Percentiles rank a stretch among this genome's conserved stretches.
These are phyloP conservation scores for Butyriboletus loyo DNA, from an alignment of 768 basidiomycete genomes.

Conservation along the genomic window DNA sequence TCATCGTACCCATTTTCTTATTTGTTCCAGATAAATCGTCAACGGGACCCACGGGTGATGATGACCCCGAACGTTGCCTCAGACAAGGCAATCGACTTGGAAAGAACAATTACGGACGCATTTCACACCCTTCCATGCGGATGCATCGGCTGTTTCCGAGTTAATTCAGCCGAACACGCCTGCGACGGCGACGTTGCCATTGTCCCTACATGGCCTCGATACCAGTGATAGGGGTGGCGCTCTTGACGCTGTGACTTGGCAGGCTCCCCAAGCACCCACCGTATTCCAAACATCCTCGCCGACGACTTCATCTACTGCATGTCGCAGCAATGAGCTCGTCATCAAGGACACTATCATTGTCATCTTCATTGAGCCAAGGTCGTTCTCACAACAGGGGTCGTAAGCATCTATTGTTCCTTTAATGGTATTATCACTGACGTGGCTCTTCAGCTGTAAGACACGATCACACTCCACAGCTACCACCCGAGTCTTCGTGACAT, in stretches of 20 bases:
- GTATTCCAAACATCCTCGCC: not conserved
- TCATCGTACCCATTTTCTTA: not conserved
- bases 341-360: not conserved
- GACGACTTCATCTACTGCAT: not conserved
- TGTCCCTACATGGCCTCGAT: not conserved
- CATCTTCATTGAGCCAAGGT: not conserved
- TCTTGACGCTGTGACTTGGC: not conserved
- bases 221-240: not conserved
- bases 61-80: not conserved
- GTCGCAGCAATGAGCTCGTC: not conserved
- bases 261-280: not conserved
- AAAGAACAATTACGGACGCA: not conserved
- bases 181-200: not conserved
- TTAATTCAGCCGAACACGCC: not conserved
- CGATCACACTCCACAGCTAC: not conserved
- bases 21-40: not conserved
- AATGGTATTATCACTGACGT: not conserved
- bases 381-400: not conserved
- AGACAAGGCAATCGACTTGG: not conserved
- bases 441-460: not conserved
- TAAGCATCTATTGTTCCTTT: not conserved
- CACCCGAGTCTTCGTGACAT: not conserved
- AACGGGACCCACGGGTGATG: not conserved
- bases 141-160: not conserved
- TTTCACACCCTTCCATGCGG: not conserved